phyloP scores from a whole-genome alignment of 2,329 filamentous ascomycete genomes.

The Malbranchea cinnamomea region DNA sequence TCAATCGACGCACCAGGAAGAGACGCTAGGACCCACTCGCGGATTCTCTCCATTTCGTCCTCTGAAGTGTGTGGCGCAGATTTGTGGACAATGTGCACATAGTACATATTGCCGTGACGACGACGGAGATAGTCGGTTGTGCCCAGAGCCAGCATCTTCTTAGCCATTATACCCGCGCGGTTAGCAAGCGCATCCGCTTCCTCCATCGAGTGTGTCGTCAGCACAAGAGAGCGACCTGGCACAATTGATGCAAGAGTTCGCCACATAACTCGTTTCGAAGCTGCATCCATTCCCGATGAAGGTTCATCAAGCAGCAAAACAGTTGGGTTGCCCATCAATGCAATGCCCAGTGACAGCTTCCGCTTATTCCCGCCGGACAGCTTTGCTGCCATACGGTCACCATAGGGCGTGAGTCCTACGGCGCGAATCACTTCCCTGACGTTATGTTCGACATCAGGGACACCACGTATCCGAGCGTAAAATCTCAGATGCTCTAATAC shows the following conservation, averaged over 20 bases:
- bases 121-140: constrained; percentile 56
- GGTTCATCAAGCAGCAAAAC: constrained; percentile 85
- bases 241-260: constrained; percentile 60
- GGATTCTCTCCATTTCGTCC: constrained; percentile 52
- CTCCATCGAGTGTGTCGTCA: constrained; percentile 93
- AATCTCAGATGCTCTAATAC: constrained; percentile 74
- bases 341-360: constrained; percentile 80
- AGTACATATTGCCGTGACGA: constrained; percentile 62
- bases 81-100: constrained; percentile 66
- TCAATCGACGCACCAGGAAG: constrained; percentile 56
- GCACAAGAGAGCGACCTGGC: constrained; percentile 62
- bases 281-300: constrained; percentile 75
- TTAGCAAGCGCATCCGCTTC: constrained; percentile 80
- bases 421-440: constrained; percentile 64
- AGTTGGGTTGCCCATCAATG: constrained; percentile 79
- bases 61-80: constrained; percentile 58
- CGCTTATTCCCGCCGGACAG: constrained; percentile 85
- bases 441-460: constrained; percentile 60
- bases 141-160: constrained; percentile 72
- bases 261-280: constrained; percentile 89
- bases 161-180: constrained; percentile 72
- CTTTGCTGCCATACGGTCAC: constrained; percentile 58
- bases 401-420: constrained; percentile 60
- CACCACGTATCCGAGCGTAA: constrained; percentile 72
- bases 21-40: constrained; percentile 46